A percentile compares a stretch with the other conserved stretches of the same genome.
phyloP scores from a whole-genome alignment of 345 rosid species.

The Raphanus raphanistrum region DNA sequence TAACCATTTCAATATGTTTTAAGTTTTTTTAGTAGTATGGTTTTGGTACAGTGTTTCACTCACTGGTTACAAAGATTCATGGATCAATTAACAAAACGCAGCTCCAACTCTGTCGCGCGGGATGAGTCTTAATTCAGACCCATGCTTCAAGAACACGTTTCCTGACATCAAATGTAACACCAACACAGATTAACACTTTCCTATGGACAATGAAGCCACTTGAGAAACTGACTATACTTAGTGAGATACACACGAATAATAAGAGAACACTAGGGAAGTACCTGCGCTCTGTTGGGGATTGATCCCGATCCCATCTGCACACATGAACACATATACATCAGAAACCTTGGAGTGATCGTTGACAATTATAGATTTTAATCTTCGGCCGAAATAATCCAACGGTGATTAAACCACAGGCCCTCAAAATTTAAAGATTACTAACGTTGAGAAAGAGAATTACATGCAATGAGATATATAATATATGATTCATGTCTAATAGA shows the following conservation, averaged over 20 bases:
- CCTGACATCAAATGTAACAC: slow-evolving; percentile 46
- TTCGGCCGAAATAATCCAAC: background rate
- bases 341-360: background rate
- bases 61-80: slow-evolving; percentile 4
- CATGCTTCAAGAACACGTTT: slow-evolving; percentile 94
- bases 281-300: slow-evolving; percentile 99
- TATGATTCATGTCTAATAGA: background rate
- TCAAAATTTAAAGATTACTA: too few species aligned
- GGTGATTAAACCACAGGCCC: too few species aligned
- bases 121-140: slow-evolving; percentile 88
- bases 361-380: background rate
- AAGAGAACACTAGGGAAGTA: slow-evolving; percentile 1
- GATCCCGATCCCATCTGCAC: slow-evolving; percentile 95
- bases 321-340: slow-evolving; percentile 1
- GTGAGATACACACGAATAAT: background rate
- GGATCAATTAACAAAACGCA: slow-evolving; percentile 18
- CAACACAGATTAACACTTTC: background rate
- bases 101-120: slow-evolving; percentile 97
- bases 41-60: background rate
- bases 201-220: background rate
- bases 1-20: background rate
- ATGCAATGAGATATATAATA: too few species aligned
- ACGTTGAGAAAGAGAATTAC: too few species aligned
- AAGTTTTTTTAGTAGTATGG: background rate
- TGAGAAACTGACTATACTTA: background rate